Percentiles rank a stretch among this genome's conserved stretches.
Evolutionary conservation across 371 early-diverging fungal species (phyloP).

Genomic region (Apophysomyces variabilis): DNA sequence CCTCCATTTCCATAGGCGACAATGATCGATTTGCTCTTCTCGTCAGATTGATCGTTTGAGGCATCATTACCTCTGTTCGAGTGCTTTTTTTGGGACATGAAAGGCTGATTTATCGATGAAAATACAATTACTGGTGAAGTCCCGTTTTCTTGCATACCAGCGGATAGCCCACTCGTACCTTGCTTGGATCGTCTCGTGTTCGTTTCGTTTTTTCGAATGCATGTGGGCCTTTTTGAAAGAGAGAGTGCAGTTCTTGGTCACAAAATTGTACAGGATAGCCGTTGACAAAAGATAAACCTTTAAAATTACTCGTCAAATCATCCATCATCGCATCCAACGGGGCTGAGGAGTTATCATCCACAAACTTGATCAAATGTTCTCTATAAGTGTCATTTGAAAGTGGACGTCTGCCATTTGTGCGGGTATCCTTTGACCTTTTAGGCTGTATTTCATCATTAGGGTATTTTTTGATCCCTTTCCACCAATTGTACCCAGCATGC

Average conservation of each 20-base stretch:
- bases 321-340: background rate
- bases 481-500: no score
- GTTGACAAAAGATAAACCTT: background rate
- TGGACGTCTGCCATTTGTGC: background rate
- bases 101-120: no score
- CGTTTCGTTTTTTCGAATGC: background rate
- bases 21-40: no score
- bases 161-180: background rate
- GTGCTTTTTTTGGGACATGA: no score
- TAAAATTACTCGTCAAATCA: background rate
- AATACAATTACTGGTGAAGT: no score
- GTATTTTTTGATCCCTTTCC: background rate
- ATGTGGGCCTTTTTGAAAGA: background rate
- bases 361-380: background rate
- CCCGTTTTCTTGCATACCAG: no score
- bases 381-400: background rate
- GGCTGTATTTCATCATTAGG: constrained; percentile 8
- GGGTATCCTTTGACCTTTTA: background rate
- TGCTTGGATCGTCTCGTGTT: background rate
- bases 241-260: background rate
- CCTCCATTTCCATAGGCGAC: no score
- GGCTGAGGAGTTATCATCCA: background rate
- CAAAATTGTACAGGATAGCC: background rate
- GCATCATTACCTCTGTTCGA: no score
- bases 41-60: no score